Evolutionary conservation across 352 stramenopile species (phyloP), one percentile per base, ranked within the genome.

Genomic region (Phytophthora aleatoria): DNA sequence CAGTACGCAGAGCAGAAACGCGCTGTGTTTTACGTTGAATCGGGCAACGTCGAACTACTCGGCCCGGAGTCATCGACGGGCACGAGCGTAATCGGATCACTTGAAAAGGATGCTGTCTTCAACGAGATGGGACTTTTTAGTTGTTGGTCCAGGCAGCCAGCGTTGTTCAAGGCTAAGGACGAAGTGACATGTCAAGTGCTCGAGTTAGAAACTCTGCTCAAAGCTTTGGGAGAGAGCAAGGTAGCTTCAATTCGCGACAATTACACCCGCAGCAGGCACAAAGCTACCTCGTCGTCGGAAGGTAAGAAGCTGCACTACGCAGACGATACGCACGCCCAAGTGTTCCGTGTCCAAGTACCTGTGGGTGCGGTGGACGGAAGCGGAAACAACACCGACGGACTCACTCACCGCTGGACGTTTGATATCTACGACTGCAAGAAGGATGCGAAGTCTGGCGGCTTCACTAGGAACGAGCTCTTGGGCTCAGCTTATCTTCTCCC

Each of bases 51-150:
- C 6, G 64, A 81, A 11, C 57, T 92, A 10, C 35, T 56, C 9
- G 81, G 83, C 6, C 79, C 83, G 0, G 30, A 61, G 26, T 86
- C 81, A 3, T 79, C 81, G 0, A 71, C 70, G 6, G 81, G 81
- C 7, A 55, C 68, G 5, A 64, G 76, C 28, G 20, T 67, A 30
- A 53, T 83, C n/a, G 76, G 75, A 33, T 55, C 38, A 1, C 26
- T 92, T 6, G 31, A 28, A 5, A 51, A 61, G 0, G 51, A 58
- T 6, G 28, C 66, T 1, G 31, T 76, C 20, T 77, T 89, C 36
- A 92, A 92, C 35, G 80, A 92, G 36, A 62, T 86, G 58, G 74
- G 73, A 4, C 43, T 92, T 8, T 85, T 92, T 43, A 66, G 69
- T 15, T 57, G 36, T 11, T 90, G 77, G 77, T 56, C 76, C 1